Percentiles rank a stretch among this genome's conserved stretches.
Conservation (phyloP, 2,329 filamentous ascomycete species). For the Pseudogymnoascus sp. region DNA sequence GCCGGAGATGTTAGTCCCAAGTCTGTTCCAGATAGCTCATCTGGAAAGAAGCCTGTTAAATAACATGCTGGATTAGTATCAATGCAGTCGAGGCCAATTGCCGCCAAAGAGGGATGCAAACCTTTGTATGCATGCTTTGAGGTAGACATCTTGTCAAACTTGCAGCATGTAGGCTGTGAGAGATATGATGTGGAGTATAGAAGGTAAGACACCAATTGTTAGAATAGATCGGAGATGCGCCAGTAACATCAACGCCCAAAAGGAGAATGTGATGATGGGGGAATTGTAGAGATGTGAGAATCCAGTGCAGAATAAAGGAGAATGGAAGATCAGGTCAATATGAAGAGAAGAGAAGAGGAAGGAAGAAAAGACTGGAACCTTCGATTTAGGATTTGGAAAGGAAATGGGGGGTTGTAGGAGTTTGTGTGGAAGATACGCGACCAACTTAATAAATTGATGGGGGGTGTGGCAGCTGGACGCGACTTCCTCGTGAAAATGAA, state of each 20-base stretch:
- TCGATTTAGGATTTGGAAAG: neutral
- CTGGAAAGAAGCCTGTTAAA: conserved; percentile 55
- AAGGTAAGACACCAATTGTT: neutral
- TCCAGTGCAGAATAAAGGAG: neutral
- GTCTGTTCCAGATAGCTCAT: conserved; percentile 31
- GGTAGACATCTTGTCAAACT: conserved; percentile 9
- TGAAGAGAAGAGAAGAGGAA: neutral
- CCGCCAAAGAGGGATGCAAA: conserved; percentile 35
- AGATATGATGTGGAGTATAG: neutral
- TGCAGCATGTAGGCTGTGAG: neutral
- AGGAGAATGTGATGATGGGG: neutral
- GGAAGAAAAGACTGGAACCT: neutral
- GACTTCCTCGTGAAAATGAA: neutral
- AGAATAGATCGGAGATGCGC: neutral
- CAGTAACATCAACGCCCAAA: neutral
- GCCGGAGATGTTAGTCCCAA: conserved; percentile 16
- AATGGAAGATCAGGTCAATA: conserved; percentile 1
- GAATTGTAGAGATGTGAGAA: neutral
- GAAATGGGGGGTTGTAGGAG: conserved; percentile 1
- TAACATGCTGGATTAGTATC: conserved; percentile 58
- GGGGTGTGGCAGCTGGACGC: neutral
- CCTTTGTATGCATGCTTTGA: conserved; percentile 7
- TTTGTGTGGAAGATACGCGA: conserved; percentile 1
- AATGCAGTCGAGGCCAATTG: conserved; percentile 46
- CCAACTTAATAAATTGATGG: neutral